Base-by-base conservation (phyloP, 106 monocot genomes). In the Allium fistulosum region DNA sequence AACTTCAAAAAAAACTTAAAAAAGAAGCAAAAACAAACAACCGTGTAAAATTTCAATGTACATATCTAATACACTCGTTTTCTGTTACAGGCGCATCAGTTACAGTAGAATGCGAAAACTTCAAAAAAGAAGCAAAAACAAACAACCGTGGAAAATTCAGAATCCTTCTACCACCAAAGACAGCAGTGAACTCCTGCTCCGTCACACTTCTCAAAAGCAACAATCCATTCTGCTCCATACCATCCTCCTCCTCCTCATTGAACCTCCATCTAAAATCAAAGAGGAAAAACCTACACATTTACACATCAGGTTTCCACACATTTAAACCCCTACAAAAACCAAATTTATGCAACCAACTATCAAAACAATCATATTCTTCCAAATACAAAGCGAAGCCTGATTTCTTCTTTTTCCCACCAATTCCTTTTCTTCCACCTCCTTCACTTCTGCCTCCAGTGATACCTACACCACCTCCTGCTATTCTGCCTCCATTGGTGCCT, bases 281-380 rank as follows among this genome's bases (percentile, higher is more conserved):
- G 16, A 71, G 45, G 51, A 66, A 76, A 8, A 64, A 49, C 16
- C 61, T 71, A 17, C 80, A 56, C 50, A 67, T 83, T 14, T 83
- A 75, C 82, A 85, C 90, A 6, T 80, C 83, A 17, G 85, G 90
- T 17, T 65, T 83, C 11, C 83, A 86, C 71, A 72, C 68, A 47
- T 83, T 90, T 78, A 26, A 59, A 11, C 79, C 78, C 10, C 11
- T 75, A 17, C 50, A 66, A 9, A 22, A 51, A 11, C 66, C 49
- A 45, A 67, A 46, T 17, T 71, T 74, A 2, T 86, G 85, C 60
- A 76, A 82, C 53, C 85, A 85, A 53, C 71, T 67, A 52, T 72
- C 74, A 6, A 80, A 71, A 52, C 70, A 5, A 69, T 10, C 49
- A 45, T 22, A 62, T 17, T 1, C 8, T 46, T 8, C 62, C 8